A percentile compares a stretch with the other conserved stretches of the same genome.
These are phyloP conservation scores for Leptoxyphium fumago DNA, from an alignment of 2,329 filamentous ascomycete species.

Conservation along the genomic window DNA sequence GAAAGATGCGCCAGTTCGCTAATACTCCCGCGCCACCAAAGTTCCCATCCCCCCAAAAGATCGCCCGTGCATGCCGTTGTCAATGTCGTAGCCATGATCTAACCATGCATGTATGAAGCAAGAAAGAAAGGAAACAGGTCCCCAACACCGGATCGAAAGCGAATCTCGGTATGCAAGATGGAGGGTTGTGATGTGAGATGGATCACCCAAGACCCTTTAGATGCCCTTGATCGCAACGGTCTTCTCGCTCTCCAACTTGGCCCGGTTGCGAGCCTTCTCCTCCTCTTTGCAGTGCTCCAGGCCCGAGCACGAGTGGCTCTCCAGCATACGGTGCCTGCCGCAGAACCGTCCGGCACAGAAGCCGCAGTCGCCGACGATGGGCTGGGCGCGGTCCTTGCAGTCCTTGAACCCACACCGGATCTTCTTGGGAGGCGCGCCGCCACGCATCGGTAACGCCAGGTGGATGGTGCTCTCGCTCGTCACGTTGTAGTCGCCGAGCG, in stretches of 20 bases:
- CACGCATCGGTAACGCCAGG: conserved; percentile 42
- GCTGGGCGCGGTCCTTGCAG: conserved; percentile 75
- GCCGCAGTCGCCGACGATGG: conserved; percentile 88
- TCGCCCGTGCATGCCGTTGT: too few relatives aligned
- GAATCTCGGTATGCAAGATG: too few relatives aligned
- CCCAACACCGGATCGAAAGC: too few relatives aligned
- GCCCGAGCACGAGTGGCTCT: conserved; percentile 85
- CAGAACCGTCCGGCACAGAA: conserved; percentile 94
- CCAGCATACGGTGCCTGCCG: conserved; percentile 82
- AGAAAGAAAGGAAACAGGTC: too few relatives aligned
- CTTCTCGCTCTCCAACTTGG: conserved; percentile 80
- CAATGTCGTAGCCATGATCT: too few relatives aligned
- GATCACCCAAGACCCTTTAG: conserved; percentile 27
- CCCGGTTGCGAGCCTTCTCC: conserved; percentile 83
- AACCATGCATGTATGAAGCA: too few relatives aligned
- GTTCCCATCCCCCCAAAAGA: too few relatives aligned
- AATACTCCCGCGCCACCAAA: too few relatives aligned
- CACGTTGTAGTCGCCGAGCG: conserved; percentile 35
- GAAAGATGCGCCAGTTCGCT: too few relatives aligned
- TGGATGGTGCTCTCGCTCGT: conserved; percentile 36
- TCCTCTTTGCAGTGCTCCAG: conserved; percentile 97
- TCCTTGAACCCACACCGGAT: conserved; percentile 77
- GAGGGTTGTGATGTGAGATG: not conserved
- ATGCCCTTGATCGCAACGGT: conserved; percentile 90
- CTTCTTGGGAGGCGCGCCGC: conserved; percentile 54